Conservation (phyloP, 176 grass and related monocot species). For the Lolium perenne region DNA sequence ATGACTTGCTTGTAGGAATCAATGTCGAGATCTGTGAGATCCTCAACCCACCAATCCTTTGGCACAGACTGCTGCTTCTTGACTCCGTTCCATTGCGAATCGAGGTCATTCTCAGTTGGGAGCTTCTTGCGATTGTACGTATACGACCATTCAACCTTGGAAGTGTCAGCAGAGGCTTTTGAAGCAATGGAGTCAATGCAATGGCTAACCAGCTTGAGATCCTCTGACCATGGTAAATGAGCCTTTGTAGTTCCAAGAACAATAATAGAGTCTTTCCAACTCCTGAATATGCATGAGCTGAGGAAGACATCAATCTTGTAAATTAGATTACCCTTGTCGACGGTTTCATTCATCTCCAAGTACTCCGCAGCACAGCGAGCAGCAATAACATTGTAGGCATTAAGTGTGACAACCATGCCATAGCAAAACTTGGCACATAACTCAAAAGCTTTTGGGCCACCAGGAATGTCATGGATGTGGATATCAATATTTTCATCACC, state of each 20-base stretch:
- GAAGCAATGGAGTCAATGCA: constrained; percentile 96
- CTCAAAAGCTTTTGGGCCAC: constrained; percentile 88
- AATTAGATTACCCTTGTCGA: constrained; percentile 95
- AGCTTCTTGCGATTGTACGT: constrained; percentile 91
- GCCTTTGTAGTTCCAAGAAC: constrained; percentile 89
- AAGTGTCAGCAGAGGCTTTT: constrained; percentile 78
- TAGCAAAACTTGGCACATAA: constrained; percentile 98
- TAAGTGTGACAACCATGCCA: constrained; percentile 79
- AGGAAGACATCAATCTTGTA: constrained; percentile 97
- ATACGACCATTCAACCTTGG: constrained; percentile 94
- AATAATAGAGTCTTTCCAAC: constrained; percentile 98
- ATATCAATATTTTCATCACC: constrained; percentile 70
- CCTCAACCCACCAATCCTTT: constrained; percentile 97
- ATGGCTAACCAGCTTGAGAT: constrained; percentile 82
- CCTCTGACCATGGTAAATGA: constrained; percentile 87
- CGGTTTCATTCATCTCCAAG: constrained; percentile 90
- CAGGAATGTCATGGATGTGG: constrained; percentile 79
- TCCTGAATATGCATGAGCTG: constrained; percentile 74
- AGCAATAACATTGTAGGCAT: constrained; percentile 90
- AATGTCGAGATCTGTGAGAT: constrained; percentile 79
- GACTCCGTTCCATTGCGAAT: constrained; percentile 74
- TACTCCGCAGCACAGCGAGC: constrained; percentile 88
- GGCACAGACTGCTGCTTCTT: constrained; percentile 73
- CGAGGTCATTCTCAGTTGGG: constrained; percentile 61
- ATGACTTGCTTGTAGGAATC: constrained; percentile 83